Percentiles rank a stretch among this genome's conserved stretches.
Conservation (phyloP, 2,329 filamentous ascomycete species). For the Xenosphaeropsis pyriputrescens region DNA sequence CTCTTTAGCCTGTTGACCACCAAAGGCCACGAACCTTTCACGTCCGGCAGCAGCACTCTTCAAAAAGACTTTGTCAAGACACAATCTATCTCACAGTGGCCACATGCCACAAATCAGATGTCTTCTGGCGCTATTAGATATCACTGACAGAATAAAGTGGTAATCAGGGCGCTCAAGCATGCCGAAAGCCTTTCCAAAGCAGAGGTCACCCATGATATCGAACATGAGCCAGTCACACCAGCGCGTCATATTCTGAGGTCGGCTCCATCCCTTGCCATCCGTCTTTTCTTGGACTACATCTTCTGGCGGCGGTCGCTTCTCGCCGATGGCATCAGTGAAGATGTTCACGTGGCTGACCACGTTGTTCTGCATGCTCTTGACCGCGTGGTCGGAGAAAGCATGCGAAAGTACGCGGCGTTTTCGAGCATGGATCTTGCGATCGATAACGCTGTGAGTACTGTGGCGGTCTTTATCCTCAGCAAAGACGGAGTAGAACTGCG, state of each 20-base stretch:
- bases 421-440: slow-evolving; percentile 53
- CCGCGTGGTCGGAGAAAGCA: slow-evolving; percentile 33
- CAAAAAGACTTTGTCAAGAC: slow-evolving; percentile 54
- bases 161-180: slow-evolving; percentile 36
- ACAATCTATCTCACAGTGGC: slow-evolving; percentile 50
- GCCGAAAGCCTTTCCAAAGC: slow-evolving; percentile 33
- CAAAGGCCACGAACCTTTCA: slow-evolving; percentile 58
- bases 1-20: slow-evolving; percentile 49
- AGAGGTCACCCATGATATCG: slow-evolving; percentile 33
- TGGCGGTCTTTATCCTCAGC: slow-evolving; percentile 47
- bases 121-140: slow-evolving; percentile 52
- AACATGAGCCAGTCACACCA: slow-evolving; percentile 26
- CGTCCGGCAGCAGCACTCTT: slow-evolving; percentile 50
- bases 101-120: slow-evolving; percentile 61
- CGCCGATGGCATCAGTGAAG: slow-evolving; percentile 41
- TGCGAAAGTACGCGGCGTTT: slow-evolving; percentile 52
- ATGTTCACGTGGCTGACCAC: slow-evolving; percentile 24
- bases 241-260: slow-evolving; percentile 42
- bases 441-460: slow-evolving; percentile 60
- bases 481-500: slow-evolving; percentile 61
- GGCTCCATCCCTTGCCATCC: slow-evolving; percentile 36
- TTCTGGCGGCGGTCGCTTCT: slow-evolving; percentile 5
- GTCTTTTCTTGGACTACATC: slow-evolving; percentile 23
- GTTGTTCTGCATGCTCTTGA: slow-evolving; percentile 17
- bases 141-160: slow-evolving; percentile 50